Percentiles rank a stretch among this genome's conserved stretches.
phyloP scores from a whole-genome alignment of 2,329 filamentous ascomycete species.

The Didymosphaeria variabile region DNA sequence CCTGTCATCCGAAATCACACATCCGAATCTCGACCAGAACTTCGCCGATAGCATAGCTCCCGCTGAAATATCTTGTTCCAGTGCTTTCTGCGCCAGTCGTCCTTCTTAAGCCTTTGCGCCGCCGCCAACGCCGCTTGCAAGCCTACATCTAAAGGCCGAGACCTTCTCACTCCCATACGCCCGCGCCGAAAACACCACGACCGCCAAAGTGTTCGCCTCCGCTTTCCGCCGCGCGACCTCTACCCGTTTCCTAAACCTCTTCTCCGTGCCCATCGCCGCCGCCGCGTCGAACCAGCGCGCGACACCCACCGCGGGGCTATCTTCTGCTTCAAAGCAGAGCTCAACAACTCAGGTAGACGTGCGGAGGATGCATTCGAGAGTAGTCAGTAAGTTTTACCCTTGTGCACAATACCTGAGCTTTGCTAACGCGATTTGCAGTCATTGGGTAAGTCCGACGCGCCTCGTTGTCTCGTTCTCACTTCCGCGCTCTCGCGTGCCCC shows the following conservation, averaged over 20 bases:
- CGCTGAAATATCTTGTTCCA: constrained; percentile 29
- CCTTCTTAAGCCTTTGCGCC: constrained; percentile 14
- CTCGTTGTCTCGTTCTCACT: constrained; percentile 18
- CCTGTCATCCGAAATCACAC: constrained; percentile 27
- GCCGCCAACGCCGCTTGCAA: neutral
- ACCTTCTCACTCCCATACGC: constrained; percentile 21
- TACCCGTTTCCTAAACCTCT: constrained; percentile 74
- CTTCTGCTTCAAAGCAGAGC: constrained; percentile 49
- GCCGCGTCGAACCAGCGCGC: constrained; percentile 72
- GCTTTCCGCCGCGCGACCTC: constrained; percentile 72
- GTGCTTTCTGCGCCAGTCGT: constrained; percentile 24
- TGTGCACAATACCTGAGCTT: constrained; percentile 8
- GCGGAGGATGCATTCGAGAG: constrained; percentile 87
- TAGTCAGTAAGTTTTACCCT: constrained; percentile 74
- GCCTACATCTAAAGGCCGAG: constrained; percentile 5
- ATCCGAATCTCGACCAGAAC: constrained; percentile 33
- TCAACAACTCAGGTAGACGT: constrained; percentile 42
- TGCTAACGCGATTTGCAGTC: constrained; percentile 42
- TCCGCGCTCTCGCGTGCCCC: constrained; percentile 18
- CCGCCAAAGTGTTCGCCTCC: constrained; percentile 93
- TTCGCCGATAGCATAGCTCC: constrained; percentile 27
- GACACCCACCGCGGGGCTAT: constrained; percentile 50
- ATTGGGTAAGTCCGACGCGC: constrained; percentile 46
- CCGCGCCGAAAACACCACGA: constrained; percentile 42
- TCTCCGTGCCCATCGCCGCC: constrained; percentile 76